Evolutionary conservation across 495 filamentous ascomycete species (phyloP).

Genomic region (Pseudoneurospora amorphoporcata): DNA sequence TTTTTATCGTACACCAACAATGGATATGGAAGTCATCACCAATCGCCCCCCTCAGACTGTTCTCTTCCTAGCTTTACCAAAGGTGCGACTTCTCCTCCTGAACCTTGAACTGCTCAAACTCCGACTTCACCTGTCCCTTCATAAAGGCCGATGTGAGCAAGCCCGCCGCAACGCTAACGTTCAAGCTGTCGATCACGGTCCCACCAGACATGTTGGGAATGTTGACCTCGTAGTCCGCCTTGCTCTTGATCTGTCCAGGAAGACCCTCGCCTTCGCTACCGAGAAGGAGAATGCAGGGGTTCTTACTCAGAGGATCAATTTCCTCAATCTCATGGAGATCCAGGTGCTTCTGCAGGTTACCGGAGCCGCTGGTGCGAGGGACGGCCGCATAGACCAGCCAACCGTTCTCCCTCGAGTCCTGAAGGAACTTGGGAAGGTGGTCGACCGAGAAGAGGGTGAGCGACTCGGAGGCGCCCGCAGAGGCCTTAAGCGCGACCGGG

Average conservation of each 20-base stretch:
- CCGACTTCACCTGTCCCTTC: conserved; percentile 18
- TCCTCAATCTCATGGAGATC: conserved; percentile 23
- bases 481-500: conserved; percentile 71
- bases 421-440: conserved; percentile 58
- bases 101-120: conserved; percentile 9
- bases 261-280: conserved; percentile 78
- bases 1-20: neutral
- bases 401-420: conserved; percentile 52
- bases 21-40: neutral
- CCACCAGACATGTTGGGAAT: conserved; percentile 34
- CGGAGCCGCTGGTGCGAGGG: conserved; percentile 38
- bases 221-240: conserved; percentile 50
- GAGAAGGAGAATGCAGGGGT: conserved; percentile 69
- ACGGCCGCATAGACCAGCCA: conserved; percentile 76
- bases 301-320: conserved; percentile 40
- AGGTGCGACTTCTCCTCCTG: conserved; percentile 10
- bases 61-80: conserved; percentile 7
- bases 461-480: conserved; percentile 74
- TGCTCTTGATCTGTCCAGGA: conserved; percentile 43
- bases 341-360: conserved; percentile 20
- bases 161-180: conserved; percentile 77
- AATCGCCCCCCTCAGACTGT: neutral
- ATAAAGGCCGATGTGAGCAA: conserved; percentile 55
- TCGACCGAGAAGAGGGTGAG: conserved; percentile 57
- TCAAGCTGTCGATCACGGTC: conserved; percentile 63